Conservation (phyloP, 352 stramenopile species). For the Phytopythium chamaehyphon region DNA sequence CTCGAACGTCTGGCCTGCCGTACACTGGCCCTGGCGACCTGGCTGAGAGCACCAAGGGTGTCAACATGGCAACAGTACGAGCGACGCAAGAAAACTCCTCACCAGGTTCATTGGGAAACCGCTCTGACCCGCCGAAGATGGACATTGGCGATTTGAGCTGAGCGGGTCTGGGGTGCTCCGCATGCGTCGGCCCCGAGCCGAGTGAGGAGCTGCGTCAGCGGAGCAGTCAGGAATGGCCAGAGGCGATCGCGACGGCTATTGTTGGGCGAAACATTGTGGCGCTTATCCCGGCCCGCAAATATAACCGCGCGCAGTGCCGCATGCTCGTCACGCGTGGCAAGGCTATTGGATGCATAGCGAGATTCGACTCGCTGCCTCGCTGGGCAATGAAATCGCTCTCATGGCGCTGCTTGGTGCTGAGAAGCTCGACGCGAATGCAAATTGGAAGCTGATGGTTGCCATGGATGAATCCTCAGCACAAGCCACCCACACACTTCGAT, state of each 20-base stretch:
- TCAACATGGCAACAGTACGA: background rate
- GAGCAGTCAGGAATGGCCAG: background rate
- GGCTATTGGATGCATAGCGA: too few species aligned
- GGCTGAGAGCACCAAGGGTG: constrained; percentile 16
- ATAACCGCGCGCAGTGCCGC: too few species aligned
- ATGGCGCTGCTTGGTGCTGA: too few species aligned
- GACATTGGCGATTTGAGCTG: constrained; percentile 37
- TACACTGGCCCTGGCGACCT: constrained; percentile 78
- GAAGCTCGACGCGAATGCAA: too few species aligned
- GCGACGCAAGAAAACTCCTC: background rate
- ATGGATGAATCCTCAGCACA: too few species aligned
- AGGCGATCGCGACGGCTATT: too few species aligned
- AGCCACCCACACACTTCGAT: too few species aligned
- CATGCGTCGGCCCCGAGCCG: constrained; percentile 4
- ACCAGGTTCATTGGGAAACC: constrained; percentile 72
- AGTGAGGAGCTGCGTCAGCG: background rate
- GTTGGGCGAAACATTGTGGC: background rate
- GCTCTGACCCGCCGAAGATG: constrained; percentile 76
- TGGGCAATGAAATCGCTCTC: too few species aligned
- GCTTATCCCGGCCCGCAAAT: too few species aligned
- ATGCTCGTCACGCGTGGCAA: too few species aligned
- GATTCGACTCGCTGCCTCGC: too few species aligned
- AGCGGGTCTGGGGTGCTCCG: background rate
- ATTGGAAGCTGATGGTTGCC: too few species aligned
- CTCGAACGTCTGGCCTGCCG: constrained; percentile 44